These are phyloP conservation scores for Melampsora abietis-canadensis DNA, from an alignment of 1,284 basidiomycete species.

Conservation along the genomic window DNA sequence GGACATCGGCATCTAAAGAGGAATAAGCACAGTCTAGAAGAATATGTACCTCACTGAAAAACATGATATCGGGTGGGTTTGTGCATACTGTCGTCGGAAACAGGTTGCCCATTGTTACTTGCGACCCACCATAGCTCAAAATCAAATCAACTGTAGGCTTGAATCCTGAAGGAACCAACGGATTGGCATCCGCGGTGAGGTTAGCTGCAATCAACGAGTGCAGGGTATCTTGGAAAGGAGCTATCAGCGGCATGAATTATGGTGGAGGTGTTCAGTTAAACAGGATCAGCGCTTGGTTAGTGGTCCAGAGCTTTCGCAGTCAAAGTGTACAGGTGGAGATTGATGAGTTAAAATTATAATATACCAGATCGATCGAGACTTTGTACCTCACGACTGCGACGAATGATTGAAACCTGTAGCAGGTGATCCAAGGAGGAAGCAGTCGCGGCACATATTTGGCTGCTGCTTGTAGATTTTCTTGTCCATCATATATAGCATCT, in stretches of 20 bases:
- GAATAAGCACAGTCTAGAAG: neutral
- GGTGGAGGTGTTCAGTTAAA: too few relatives aligned
- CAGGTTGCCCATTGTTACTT: constrained; percentile 4
- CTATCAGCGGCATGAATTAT: neutral
- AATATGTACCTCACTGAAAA: constrained; percentile 1
- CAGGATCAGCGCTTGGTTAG: too few relatives aligned
- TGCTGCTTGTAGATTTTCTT: too few relatives aligned
- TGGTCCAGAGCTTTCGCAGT: too few relatives aligned
- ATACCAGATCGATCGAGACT: too few relatives aligned
- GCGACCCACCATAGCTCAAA: neutral
- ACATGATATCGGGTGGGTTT: neutral
- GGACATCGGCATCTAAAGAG: neutral
- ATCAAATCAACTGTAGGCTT: constrained; percentile 4
- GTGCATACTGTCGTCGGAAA: constrained; percentile 5
- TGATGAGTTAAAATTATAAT: too few relatives aligned
- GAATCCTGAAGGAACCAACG: neutral
- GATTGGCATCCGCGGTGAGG: neutral
- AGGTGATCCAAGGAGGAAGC: too few relatives aligned
- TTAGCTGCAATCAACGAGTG: neutral
- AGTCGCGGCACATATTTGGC: too few relatives aligned
- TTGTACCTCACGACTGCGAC: too few relatives aligned
- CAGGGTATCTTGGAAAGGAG: neutral
- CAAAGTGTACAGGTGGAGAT: too few relatives aligned
- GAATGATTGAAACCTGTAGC: too few relatives aligned
- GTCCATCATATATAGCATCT: too few relatives aligned